phyloP scores from a whole-genome alignment of 2,329 filamentous ascomycete species.

The Fusarium sp. region DNA sequence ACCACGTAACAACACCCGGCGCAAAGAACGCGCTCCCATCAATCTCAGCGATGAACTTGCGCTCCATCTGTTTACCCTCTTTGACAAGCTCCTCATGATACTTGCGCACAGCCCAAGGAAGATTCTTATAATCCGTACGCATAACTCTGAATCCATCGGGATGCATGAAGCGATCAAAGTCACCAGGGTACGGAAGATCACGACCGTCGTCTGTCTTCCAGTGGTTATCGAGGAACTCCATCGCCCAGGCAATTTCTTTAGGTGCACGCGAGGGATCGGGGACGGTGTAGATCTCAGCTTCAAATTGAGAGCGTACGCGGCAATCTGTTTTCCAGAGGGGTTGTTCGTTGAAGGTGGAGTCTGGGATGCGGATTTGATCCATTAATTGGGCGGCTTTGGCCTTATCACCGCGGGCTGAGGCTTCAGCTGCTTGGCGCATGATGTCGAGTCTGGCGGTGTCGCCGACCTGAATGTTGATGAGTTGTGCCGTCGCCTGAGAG shows the following conservation, averaged over 20 bases:
- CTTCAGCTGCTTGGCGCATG: conserved; percentile 4
- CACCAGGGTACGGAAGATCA: conserved; percentile 28
- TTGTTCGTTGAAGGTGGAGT: background rate
- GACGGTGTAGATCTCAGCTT: conserved; percentile 27
- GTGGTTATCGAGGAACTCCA: conserved; percentile 26
- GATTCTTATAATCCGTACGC: conserved; percentile 15
- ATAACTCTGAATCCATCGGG: conserved; percentile 26
- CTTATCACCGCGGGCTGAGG: conserved; percentile 2
- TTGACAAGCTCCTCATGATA: conserved; percentile 17
- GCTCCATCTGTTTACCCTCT: conserved; percentile 15
- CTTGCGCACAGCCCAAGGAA: conserved; percentile 32
- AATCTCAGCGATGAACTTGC: conserved; percentile 31
- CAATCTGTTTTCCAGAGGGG: conserved; percentile 18
- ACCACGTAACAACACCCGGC: conserved; percentile 28
- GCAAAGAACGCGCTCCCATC: conserved; percentile 32
- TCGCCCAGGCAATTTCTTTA: conserved; percentile 19
- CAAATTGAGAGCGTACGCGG: conserved; percentile 4
- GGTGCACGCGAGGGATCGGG: conserved; percentile 9
- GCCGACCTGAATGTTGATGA: conserved; percentile 25
- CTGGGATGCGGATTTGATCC: background rate
- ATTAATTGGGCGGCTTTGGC: conserved; percentile 6
- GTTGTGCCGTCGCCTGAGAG: conserved; percentile 11
- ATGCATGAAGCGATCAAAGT: conserved; percentile 31
- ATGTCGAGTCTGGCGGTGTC: background rate
- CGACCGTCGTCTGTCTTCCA: conserved; percentile 27